Percentiles rank a stretch among this genome's conserved stretches.
phyloP scores from a whole-genome alignment of 768 basidiomycete species.

The Hygrocybe coccinea region DNA sequence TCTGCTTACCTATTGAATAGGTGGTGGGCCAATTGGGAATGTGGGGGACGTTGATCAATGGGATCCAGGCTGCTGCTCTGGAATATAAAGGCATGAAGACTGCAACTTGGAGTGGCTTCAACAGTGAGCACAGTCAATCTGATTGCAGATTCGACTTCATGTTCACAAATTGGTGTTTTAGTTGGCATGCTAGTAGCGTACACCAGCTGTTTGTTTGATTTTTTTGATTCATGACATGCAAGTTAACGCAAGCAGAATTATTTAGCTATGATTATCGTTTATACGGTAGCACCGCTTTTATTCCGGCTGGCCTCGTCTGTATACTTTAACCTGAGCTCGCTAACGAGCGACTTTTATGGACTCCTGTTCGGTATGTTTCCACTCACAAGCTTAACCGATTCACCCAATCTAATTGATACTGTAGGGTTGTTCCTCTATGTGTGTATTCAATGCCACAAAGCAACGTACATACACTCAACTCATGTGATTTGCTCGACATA shows the following conservation, averaged over 20 bases:
- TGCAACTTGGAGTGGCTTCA: slow-evolving; percentile 69
- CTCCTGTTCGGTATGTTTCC: slow-evolving; percentile 65
- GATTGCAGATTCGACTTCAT: neutral
- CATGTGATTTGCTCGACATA: slow-evolving; percentile 29
- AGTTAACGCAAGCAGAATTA: slow-evolving; percentile 10
- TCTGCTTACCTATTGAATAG: slow-evolving; percentile 22
- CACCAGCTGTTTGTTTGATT: slow-evolving; percentile 30
- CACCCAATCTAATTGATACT: neutral
- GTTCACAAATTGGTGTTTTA: slow-evolving; percentile 9
- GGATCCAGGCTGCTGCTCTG: slow-evolving; percentile 68
- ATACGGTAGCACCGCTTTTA: slow-evolving; percentile 79
- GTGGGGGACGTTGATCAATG: slow-evolving; percentile 78
- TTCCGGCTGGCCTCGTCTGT: slow-evolving; percentile 84
- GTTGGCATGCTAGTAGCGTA: slow-evolving; percentile 44
- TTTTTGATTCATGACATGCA: neutral
- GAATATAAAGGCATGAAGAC: slow-evolving; percentile 64
- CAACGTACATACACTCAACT: neutral
- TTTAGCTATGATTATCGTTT: slow-evolving; percentile 77
- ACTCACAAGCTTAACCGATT: neutral
- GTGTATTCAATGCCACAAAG: slow-evolving; percentile 14
- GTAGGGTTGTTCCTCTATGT: slow-evolving; percentile 51
- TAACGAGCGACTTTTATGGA: slow-evolving; percentile 88
- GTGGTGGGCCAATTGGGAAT: slow-evolving; percentile 84
- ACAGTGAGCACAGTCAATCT: slow-evolving; percentile 42
- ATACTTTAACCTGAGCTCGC: slow-evolving; percentile 77